A percentile compares a stretch with the other conserved stretches of the same genome.
Evolutionary conservation across 2,329 filamentous ascomycete genomes (phyloP).

Genomic region (Cytospora leucostoma): DNA sequence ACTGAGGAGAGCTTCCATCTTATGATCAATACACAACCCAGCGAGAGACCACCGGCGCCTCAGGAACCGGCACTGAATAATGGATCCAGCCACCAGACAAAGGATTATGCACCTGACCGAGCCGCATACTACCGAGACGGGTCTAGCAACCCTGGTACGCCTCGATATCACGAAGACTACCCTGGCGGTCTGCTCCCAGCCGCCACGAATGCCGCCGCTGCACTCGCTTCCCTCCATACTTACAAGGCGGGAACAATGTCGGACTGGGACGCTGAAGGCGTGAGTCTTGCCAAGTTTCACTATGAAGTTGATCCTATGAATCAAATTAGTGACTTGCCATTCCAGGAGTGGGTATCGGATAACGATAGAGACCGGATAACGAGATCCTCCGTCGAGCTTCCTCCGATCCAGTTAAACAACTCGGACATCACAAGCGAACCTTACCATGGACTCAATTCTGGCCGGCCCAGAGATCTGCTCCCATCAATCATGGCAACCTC

Average conservation of each 20-base stretch:
- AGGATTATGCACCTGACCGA: slow-evolving; percentile 62
- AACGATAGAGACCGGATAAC: slow-evolving; percentile 64
- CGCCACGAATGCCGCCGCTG: slow-evolving; percentile 78
- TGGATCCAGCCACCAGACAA: slow-evolving; percentile 27
- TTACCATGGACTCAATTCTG: slow-evolving; percentile 62
- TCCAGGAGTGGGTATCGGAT: slow-evolving; percentile 71
- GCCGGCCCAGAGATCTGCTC: slow-evolving; percentile 71
- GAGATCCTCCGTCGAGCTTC: slow-evolving; percentile 71
- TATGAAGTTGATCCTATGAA: slow-evolving; percentile 14
- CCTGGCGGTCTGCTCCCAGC: slow-evolving; percentile 63
- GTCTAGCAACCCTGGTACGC: slow-evolving; percentile 66
- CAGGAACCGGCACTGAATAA: slow-evolving; percentile 37
- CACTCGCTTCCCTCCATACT: slow-evolving; percentile 78
- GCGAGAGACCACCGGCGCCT: slow-evolving; percentile 37
- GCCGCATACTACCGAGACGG: slow-evolving; percentile 69
- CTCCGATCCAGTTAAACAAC: slow-evolving; percentile 62
- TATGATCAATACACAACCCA: slow-evolving; percentile 92
- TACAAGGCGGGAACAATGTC: slow-evolving; percentile 65
- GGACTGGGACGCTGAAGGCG: slow-evolving; percentile 77
- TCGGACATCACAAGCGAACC: slow-evolving; percentile 73
- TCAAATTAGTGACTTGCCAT: slow-evolving; percentile 13
- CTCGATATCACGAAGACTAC: slow-evolving; percentile 70
- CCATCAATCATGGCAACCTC: slow-evolving; percentile 82
- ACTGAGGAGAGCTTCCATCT: slow-evolving; percentile 97
- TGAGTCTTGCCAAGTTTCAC: slow-evolving; percentile 46